Conservation (phyloP, 495 filamentous ascomycete species). For the Bathelium albidoporum region DNA sequence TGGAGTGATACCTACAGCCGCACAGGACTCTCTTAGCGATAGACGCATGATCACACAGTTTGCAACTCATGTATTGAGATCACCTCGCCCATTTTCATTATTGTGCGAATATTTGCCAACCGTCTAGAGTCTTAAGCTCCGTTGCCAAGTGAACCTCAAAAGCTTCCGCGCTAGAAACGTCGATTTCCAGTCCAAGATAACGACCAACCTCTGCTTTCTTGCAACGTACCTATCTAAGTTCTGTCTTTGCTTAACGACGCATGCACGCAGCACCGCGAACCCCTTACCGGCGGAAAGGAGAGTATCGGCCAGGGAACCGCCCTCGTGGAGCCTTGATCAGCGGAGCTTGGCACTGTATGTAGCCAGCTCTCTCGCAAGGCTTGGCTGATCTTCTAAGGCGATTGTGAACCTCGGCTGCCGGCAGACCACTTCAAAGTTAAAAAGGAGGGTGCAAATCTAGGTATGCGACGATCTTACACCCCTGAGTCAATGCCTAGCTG, state of each 20-base stretch:
- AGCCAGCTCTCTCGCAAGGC: neutral
- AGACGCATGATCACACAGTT: too few species aligned
- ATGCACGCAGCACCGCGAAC: neutral
- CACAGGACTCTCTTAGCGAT: too few species aligned
- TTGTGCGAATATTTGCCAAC: too few species aligned
- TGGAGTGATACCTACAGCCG: too few species aligned
- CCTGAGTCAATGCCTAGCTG: neutral
- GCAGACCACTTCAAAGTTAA: conserved; percentile 52
- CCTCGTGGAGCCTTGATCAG: neutral
- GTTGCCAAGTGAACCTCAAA: neutral
- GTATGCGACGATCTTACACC: conserved; percentile 24
- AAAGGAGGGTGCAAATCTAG: conserved; percentile 54
- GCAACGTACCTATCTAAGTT: too few species aligned
- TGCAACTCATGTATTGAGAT: too few species aligned
- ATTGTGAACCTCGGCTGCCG: conserved; percentile 53
- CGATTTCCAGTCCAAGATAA: neutral
- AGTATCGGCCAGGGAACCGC: neutral
- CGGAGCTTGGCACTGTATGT: conserved; percentile 8
- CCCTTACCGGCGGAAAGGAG: neutral
- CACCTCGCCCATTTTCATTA: too few species aligned
- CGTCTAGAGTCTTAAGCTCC: too few species aligned
- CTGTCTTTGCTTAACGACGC: too few species aligned
- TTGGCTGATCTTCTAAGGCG: conserved; percentile 32
- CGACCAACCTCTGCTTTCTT: neutral
- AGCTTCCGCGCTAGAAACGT: neutral